Percentiles rank a stretch among this genome's conserved stretches.
These are phyloP conservation scores for Vicia sativa DNA, from an alignment of 306 rosid species.

Conservation along the genomic window DNA sequence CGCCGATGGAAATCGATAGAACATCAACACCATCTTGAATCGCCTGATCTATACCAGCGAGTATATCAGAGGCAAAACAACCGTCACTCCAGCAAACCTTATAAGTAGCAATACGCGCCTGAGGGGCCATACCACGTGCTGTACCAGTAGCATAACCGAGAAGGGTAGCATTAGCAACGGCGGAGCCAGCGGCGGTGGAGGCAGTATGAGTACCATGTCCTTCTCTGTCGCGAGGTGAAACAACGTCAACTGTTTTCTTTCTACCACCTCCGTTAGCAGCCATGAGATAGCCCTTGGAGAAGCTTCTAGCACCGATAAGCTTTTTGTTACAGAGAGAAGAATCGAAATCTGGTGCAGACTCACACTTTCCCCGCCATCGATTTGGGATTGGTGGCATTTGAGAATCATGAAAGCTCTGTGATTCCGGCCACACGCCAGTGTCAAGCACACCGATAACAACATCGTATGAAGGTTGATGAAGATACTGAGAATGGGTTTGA, in stretches of 20 bases:
- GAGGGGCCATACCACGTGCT: slow-evolving; percentile 78
- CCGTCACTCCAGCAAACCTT: slow-evolving; percentile 73
- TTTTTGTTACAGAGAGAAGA: slow-evolving; percentile 65
- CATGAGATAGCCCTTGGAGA: slow-evolving; percentile 69
- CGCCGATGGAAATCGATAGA: slow-evolving; percentile 80
- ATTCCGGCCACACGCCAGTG: slow-evolving; percentile 91
- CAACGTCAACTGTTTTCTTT: slow-evolving; percentile 39
- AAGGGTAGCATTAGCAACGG: slow-evolving; percentile 63
- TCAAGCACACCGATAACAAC: slow-evolving; percentile 79
- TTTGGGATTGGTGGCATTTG: slow-evolving; percentile 71
- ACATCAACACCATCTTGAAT: slow-evolving; percentile 78
- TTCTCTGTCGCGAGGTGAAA: slow-evolving; percentile 72
- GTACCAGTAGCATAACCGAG: slow-evolving; percentile 73
- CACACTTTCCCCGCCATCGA: slow-evolving; percentile 80
- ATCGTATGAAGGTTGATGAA: slow-evolving; percentile 59
- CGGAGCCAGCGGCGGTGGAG: slow-evolving; percentile 83
- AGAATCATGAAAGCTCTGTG: slow-evolving; percentile 68
- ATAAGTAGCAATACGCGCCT: slow-evolving; percentile 61
- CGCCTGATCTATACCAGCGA: slow-evolving; percentile 80
- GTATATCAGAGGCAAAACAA: slow-evolving; percentile 73
- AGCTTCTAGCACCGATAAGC: slow-evolving; percentile 90
- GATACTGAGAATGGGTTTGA: slow-evolving; percentile 42
- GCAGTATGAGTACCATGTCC: slow-evolving; percentile 96
- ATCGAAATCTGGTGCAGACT: slow-evolving; percentile 58
- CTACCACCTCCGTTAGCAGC: slow-evolving; percentile 42